Evolutionary conservation across 192 early-diverging fungal species (phyloP).

Genomic region (Linnemannia hyalina): DNA sequence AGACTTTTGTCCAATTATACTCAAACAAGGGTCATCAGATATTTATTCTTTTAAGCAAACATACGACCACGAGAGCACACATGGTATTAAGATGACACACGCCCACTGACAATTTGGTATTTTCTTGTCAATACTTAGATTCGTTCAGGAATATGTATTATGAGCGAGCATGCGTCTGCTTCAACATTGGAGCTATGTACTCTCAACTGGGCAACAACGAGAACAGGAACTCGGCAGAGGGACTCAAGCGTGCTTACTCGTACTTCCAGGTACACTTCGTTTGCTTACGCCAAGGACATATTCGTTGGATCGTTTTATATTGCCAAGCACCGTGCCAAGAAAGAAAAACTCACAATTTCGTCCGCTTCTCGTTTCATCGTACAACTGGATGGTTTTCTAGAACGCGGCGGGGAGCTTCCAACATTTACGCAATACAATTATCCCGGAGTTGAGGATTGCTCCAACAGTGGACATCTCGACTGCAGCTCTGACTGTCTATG

Average conservation of each 20-base stretch:
- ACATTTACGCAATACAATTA: slow-evolving; percentile 68
- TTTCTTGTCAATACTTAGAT: slow-evolving; percentile 53
- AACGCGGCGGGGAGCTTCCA: slow-evolving; percentile 85
- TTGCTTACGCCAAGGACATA: neutral
- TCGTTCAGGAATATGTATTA: slow-evolving; percentile 81
- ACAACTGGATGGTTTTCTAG: slow-evolving; percentile 23
- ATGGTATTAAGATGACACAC: neutral
- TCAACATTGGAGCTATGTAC: slow-evolving; percentile 90
- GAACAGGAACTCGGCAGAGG: slow-evolving; percentile 77
- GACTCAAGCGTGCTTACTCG: slow-evolving; percentile 80
- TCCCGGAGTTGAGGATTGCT: slow-evolving; percentile 74
- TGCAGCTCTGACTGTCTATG: slow-evolving; percentile 73
- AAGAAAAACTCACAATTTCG: neutral
- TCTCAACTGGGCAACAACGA: slow-evolving; percentile 82
- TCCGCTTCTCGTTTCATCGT: neutral
- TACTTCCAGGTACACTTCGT: slow-evolving; percentile 77
- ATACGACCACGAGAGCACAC: neutral
- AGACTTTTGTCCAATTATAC: neutral
- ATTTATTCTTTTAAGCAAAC: neutral
- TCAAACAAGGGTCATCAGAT: neutral
- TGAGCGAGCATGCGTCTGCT: slow-evolving; percentile 87
- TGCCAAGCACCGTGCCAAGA: no score
- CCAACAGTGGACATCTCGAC: slow-evolving; percentile 79
- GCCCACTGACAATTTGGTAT: neutral
- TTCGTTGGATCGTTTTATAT: neutral